Base-by-base conservation (phyloP, 148 eudicot genomes). In the Silene latifolia region DNA sequence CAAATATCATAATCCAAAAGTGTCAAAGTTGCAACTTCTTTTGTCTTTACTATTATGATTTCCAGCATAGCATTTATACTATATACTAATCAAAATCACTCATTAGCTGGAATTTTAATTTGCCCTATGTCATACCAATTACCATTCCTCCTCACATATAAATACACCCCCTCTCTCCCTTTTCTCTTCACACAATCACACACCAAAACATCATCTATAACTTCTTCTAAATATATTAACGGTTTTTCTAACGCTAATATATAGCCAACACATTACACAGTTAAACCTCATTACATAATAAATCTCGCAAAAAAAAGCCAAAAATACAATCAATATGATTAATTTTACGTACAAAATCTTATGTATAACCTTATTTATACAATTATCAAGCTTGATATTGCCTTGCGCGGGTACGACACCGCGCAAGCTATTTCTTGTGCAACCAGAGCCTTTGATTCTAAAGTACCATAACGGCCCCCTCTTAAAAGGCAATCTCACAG, bases 401-500 rank as follows among this genome's bases (percentile, higher is more conserved):
- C 71, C 74, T 12, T 58, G 66, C 72, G 80, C 77, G 3, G 75
- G 82, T 21, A 74, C 81, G 24, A 19, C 76, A 19, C 79, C 74
- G 19, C 71, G 77, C 11, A 81, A 58, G 80, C 78, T 77, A 32
- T 67, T 67, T 18, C 70, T 82, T 1, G 80, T 75, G 15, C 53
- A 82, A 61, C 85, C 83, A 13, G 72, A 39, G 17, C 81, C 85
- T 2, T 68, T 67, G 25, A 39, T 82, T 1, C 82, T 88, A 15
- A 74, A 77, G 17, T 83, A 90, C 86, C 94, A 90, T 82, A 85
- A 86, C 8, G 95, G 95, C 61, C 82, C 87, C 1, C 86, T 88
- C 18, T 86, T 90, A 1, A 76, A 64, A 10, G 95, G 95, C 25
- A 84, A 80, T 23, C 74, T 90, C 23, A 64, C 91, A 48, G 82